Percentiles rank a stretch among this genome's conserved stretches.
These are phyloP conservation scores for Blastomyces parvus DNA, from an alignment of 2,329 filamentous ascomycete species.

Conservation along the genomic window DNA sequence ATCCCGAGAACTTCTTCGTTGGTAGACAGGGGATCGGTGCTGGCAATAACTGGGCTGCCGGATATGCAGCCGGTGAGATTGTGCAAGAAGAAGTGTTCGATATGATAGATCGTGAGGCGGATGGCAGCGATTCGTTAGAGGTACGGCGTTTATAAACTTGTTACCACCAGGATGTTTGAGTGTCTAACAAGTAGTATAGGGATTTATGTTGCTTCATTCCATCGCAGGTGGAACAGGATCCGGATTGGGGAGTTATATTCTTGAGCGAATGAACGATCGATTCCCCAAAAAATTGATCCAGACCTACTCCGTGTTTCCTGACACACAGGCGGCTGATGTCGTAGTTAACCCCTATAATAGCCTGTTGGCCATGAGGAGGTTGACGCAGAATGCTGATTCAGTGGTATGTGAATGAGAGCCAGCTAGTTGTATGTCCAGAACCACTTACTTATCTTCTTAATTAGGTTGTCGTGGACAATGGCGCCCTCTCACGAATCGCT, in stretches of 20 bases:
- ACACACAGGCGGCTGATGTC: slow-evolving; percentile 81
- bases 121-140: slow-evolving; percentile 94
- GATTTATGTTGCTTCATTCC: slow-evolving; percentile 97
- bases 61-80: slow-evolving; percentile 82
- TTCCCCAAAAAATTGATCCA: slow-evolving; percentile 99
- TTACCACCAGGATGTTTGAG: background rate
- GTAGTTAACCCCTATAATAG: slow-evolving; percentile 99
- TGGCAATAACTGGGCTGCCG: slow-evolving; percentile 97
- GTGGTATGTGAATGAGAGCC: slow-evolving; percentile 49
- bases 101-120: slow-evolving; percentile 97
- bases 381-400: slow-evolving; percentile 94
- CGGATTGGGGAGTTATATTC: slow-evolving; percentile 86
- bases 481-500: slow-evolving; percentile 83
- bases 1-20: slow-evolving; percentile 97
- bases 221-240: slow-evolving; percentile 96
- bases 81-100: slow-evolving; percentile 97
- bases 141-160: slow-evolving; percentile 34
- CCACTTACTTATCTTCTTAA: background rate
- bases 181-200: slow-evolving; percentile 38
- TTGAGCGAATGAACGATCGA: slow-evolving; percentile 90
- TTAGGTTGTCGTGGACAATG: slow-evolving; percentile 83
- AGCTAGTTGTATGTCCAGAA: background rate
- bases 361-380: slow-evolving; percentile 75
- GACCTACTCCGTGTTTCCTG: slow-evolving; percentile 96
- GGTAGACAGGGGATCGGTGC: slow-evolving; percentile 89